Evolutionary conservation across 208 protist species (phyloP), one percentile per base, ranked within the genome.

Genomic region (Trypanosoma lewisi): DNA sequence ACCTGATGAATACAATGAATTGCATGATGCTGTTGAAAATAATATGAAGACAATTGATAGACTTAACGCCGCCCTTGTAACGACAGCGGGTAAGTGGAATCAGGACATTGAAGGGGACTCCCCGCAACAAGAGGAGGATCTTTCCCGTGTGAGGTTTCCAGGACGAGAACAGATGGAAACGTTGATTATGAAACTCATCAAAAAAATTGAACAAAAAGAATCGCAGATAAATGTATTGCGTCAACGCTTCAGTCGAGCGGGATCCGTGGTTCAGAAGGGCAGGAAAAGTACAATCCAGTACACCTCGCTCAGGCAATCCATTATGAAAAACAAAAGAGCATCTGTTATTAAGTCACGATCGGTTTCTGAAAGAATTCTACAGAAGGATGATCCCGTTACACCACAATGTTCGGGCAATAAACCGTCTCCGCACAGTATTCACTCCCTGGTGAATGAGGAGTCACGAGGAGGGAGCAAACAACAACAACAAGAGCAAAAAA

Each of bases 1-100:
- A 0, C 57, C 72, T 11, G 87, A 88, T 58, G 76, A 87, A 3
- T 89, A 87, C 55, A 66, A 64, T 23, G 73, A 62, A 7, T 72
- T 91, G 28, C 59, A 74, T 25, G 52, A 63, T 17, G 49, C 12
- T 7, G 59, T 70, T 33, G 59, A 82, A 50, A 41, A 45, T 1
- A 81, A 85, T 21, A 65, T 49, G 2, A 39, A 57, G 16, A 21
- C 50, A 17, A 73, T 73, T 50, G 25, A 61, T n/a, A 50, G 53
- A 27, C 59, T 67, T 37, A 39, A 25, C 17, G 12, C 0, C 33
- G 14, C 39, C 21, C 41, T 65, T 37, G 7, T 16, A 19, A 12
- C 41, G 19, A 0, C 42, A n/a, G 25, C 8, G 21, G 45, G 36
- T 0, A 37, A 16, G 30, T 4, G 1, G 14, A 27, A 51, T 25